Evolutionary conservation across 2,329 filamentous ascomycete genomes (phyloP).

Genomic region (Pyrenochaeta sp.): DNA sequence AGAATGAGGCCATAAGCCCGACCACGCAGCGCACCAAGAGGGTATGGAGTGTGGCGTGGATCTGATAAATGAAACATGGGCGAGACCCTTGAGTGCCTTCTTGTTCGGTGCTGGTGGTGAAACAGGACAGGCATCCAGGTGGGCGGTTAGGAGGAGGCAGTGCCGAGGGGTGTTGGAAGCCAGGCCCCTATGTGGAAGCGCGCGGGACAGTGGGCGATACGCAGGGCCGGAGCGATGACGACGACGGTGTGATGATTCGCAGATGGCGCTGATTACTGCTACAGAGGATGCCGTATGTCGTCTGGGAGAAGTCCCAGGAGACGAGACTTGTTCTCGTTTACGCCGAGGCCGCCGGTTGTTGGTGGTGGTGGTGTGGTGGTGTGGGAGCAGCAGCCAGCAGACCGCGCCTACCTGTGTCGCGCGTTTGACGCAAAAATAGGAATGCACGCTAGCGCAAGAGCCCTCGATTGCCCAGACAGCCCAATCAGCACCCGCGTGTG

Average conservation of each 20-base stretch:
- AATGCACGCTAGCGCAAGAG: slow-evolving; percentile 5
- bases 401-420: slow-evolving; percentile 28
- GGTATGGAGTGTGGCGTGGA: slow-evolving; percentile 22
- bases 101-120: slow-evolving; percentile 32
- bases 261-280: neutral
- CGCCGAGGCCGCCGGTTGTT: neutral
- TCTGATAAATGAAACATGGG: slow-evolving; percentile 33
- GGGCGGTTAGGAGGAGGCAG: slow-evolving; percentile 40
- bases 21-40: slow-evolving; percentile 6
- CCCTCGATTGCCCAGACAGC: neutral
- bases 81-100: slow-evolving; percentile 33
- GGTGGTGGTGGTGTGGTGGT: neutral
- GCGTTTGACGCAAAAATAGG: slow-evolving; percentile 39
- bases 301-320: too few species aligned
- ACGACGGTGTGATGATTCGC: neutral
- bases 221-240: slow-evolving; percentile 19
- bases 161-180: slow-evolving; percentile 19
- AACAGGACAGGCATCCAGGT: slow-evolving; percentile 21
- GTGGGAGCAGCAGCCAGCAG: neutral
- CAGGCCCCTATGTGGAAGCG: slow-evolving; percentile 24
- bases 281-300: neutral
- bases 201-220: slow-evolving; percentile 38
- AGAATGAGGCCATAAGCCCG: slow-evolving; percentile 8
- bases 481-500: slow-evolving; percentile 2
- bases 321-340: neutral